These are phyloP conservation scores for Yarrowia bubula DNA, from an alignment of 805 yeast species.

Conservation along the genomic window DNA sequence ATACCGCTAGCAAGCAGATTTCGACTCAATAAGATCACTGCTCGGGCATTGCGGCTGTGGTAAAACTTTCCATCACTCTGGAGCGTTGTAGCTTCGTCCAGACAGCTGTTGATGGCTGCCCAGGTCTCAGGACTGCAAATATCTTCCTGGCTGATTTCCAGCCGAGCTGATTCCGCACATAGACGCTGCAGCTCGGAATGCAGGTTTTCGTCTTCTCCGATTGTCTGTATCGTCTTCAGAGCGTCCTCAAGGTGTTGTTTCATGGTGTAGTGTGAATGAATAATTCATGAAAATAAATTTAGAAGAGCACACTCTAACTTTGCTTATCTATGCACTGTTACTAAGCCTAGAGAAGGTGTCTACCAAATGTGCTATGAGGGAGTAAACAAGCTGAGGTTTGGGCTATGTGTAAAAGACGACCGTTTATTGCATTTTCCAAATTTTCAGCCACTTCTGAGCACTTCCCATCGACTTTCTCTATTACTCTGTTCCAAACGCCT, in stretches of 20 bases:
- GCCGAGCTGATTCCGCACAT: not conserved
- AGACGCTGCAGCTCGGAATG: not conserved
- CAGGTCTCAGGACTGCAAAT: slow-evolving; percentile 8
- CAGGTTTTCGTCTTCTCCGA: slow-evolving; percentile 9
- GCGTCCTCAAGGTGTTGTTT: not conserved
- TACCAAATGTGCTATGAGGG: too few species aligned
- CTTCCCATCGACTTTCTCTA: too few species aligned
- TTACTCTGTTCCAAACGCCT: too few species aligned
- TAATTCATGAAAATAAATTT: not conserved
- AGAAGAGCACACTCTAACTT: not conserved
- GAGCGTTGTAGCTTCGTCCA: not conserved
- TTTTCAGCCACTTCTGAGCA: too few species aligned
- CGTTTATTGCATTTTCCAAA: too few species aligned
- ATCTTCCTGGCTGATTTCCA: not conserved
- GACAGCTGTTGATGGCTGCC: not conserved
- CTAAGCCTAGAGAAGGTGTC: not conserved
- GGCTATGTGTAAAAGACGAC: too few species aligned
- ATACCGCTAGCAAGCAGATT: slow-evolving; percentile 3
- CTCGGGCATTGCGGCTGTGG: slow-evolving; percentile 24
- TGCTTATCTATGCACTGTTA: not conserved
- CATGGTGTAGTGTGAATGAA: not conserved
- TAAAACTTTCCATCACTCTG: not conserved
- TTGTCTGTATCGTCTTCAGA: not conserved
- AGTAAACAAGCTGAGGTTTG: too few species aligned
- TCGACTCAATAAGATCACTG: slow-evolving; percentile 1